phyloP scores from a whole-genome alignment of 257 asterid genomes.

The Leptodermis oblonga region DNA sequence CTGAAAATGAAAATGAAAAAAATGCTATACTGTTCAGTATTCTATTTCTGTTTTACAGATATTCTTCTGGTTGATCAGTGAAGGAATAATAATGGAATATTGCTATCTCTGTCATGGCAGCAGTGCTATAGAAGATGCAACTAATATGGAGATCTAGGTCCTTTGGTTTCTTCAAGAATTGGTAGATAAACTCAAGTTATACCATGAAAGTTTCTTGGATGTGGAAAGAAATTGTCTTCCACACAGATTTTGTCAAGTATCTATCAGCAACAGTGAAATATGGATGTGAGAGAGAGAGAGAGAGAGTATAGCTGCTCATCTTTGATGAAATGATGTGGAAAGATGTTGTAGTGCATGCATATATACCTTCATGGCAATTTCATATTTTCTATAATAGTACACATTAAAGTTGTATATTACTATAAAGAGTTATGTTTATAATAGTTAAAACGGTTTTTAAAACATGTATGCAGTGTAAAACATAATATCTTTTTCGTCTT shows the following conservation, averaged over 20 bases:
- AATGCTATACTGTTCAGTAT: no score
- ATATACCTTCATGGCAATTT: constrained; percentile 7
- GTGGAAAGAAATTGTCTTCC: constrained; percentile 4
- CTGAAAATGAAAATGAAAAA: no score
- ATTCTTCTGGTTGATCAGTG: constrained; percentile 18
- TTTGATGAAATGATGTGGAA: constrained; percentile 19
- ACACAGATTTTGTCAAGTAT: constrained; percentile 17
- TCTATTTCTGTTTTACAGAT: constrained; percentile 14
- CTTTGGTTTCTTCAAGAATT: constrained; percentile 11
- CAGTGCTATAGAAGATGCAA: neutral
- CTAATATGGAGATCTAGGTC: neutral
- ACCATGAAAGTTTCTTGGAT: neutral
- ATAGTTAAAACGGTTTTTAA: no score
- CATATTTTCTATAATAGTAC: neutral
- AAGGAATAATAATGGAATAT: constrained; percentile 15
- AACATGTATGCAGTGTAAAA: no score
- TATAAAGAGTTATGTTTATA: no score
- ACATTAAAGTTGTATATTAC: no score
- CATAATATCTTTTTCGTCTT: no score
- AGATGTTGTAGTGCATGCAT: neutral
- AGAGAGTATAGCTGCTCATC: constrained; percentile 7
- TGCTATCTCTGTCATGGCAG: constrained; percentile 27
- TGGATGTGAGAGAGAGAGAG: constrained; percentile 5
- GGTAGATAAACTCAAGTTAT: no score
- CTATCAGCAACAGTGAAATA: constrained; percentile 16